These are phyloP conservation scores for Fragaria iinumae DNA, from an alignment of 306 rosid species.

Conservation along the genomic window DNA sequence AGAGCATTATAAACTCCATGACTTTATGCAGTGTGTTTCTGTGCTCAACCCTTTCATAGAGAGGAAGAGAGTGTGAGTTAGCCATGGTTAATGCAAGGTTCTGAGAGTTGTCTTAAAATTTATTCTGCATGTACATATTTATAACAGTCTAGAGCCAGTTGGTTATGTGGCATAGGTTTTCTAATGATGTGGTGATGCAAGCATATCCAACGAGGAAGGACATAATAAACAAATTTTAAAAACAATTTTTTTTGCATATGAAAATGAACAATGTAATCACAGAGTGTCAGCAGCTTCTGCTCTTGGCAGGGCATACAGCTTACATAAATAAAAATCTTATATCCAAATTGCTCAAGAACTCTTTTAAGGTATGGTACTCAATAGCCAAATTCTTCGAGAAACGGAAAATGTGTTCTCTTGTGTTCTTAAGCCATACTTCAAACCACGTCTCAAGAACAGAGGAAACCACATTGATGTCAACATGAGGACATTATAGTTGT, in stretches of 20 bases:
- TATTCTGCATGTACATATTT: background rate
- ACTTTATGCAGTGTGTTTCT: conserved; percentile 10
- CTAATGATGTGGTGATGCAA: conserved; percentile 5
- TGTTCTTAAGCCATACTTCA: background rate
- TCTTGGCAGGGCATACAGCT: background rate
- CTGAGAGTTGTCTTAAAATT: background rate
- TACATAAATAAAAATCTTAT: too few species aligned
- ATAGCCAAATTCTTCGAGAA: too few species aligned
- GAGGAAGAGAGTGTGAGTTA: conserved; percentile 7
- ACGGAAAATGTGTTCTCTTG: too few species aligned
- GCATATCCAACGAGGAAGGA: background rate
- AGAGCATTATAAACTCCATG: conserved; percentile 16
- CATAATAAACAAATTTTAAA: background rate
- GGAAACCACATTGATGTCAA: background rate
- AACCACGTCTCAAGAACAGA: background rate
- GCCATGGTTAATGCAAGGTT: background rate
- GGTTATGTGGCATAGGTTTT: background rate
- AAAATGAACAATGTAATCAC: background rate
- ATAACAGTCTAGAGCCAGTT: background rate
- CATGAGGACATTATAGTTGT: background rate
- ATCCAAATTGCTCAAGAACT: too few species aligned
- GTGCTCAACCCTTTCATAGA: conserved; percentile 3
- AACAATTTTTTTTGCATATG: background rate
- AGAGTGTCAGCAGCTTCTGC: background rate
- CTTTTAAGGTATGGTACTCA: too few species aligned